Percentiles rank a stretch among this genome's conserved stretches.
Conservation (phyloP, 371 early-diverging fungal genomes). For the Umbelopsis sp. region DNA sequence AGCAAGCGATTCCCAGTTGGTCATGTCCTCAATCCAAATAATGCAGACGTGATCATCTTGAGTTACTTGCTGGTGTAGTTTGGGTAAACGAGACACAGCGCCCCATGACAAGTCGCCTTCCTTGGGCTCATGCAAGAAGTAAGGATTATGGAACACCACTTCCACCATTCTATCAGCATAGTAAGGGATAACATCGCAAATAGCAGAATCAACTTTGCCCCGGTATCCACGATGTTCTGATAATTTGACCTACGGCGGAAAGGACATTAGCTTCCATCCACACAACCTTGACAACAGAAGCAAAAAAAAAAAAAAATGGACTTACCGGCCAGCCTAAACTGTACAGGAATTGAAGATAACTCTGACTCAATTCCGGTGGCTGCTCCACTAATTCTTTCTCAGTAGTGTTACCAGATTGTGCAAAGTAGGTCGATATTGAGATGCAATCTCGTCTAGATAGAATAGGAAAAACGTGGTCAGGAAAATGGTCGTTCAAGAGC, state of each 20-base stretch:
- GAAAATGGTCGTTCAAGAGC: background rate
- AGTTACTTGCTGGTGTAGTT: constrained; percentile 44
- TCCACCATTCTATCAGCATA: constrained; percentile 73
- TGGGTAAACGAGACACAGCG: constrained; percentile 25
- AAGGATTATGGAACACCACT: constrained; percentile 76
- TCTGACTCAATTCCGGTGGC: constrained; percentile 53
- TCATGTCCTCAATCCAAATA: constrained; percentile 68
- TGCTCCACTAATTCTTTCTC: constrained; percentile 61
- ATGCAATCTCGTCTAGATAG: constrained; percentile 72
- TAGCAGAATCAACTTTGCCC: constrained; percentile 57
- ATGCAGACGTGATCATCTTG: constrained; percentile 64
- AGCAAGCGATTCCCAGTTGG: constrained; percentile 35
- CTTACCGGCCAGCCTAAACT: constrained; percentile 76
- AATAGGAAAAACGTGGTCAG: background rate
- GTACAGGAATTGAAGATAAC: constrained; percentile 71
- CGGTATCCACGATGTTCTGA: constrained; percentile 65
- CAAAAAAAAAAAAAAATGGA: background rate
- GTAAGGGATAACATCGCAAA: constrained; percentile 70
- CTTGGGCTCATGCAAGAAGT: constrained; percentile 42
- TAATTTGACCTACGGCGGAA: constrained; percentile 47
- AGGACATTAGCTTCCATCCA: too few species aligned
- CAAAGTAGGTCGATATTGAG: constrained; percentile 66
- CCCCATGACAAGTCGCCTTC: constrained; percentile 24
- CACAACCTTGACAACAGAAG: too few species aligned
- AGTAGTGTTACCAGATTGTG: constrained; percentile 51